phyloP scores from a whole-genome alignment of 805 yeast species.

The Hanseniaspora meyeri region DNA sequence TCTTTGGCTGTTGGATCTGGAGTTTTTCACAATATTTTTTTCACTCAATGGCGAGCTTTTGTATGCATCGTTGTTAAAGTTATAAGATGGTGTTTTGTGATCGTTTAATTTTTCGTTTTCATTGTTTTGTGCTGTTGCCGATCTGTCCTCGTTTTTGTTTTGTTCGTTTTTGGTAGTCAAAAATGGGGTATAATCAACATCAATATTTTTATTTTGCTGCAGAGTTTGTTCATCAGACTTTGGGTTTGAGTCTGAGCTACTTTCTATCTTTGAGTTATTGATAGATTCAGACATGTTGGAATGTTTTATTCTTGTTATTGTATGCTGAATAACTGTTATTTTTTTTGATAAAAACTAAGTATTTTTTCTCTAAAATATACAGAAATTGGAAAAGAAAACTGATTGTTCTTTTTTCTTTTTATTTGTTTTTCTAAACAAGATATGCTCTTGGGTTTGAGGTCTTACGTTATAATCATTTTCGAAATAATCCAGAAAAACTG shows the following conservation, averaged over 20 bases:
- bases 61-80: constrained; percentile 6
- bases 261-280: not conserved
- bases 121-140: not conserved
- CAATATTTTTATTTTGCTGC: constrained; percentile 7
- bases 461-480: no score
- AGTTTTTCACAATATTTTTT: constrained; percentile 13
- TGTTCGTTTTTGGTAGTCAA: constrained; percentile 8
- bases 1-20: constrained; percentile 2
- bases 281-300: not conserved
- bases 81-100: constrained; percentile 8
- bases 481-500: no score
- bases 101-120: constrained; percentile 5
- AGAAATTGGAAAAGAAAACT: no score
- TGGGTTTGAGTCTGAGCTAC: not conserved
- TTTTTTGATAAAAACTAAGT: not conserved
- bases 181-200: constrained; percentile 11
- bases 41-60: constrained; percentile 1
- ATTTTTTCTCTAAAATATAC: no score
- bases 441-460: no score
- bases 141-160: not conserved
- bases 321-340: no score
- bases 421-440: no score
- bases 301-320: not conserved
- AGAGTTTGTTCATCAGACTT: not conserved
- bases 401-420: no score